Percentiles rank a stretch among this genome's conserved stretches.
Conservation (phyloP, 257 asterid genomes). For the Nicotiana undulata region DNA sequence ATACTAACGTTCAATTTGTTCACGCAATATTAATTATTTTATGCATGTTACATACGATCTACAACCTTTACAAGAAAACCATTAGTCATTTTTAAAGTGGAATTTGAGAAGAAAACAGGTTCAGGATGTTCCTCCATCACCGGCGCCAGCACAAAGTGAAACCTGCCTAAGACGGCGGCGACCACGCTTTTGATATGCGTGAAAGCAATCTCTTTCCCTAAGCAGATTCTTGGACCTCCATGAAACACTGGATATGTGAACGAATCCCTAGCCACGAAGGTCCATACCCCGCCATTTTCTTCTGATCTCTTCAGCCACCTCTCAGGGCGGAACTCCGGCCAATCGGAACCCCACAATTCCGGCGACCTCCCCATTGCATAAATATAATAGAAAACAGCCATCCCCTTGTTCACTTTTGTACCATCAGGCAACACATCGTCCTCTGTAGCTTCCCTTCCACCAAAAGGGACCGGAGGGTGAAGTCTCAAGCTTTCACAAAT, state of each 20-base stretch:
- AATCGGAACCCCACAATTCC: neutral
- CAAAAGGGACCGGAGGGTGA: neutral
- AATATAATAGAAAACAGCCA: neutral
- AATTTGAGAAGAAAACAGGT: neutral
- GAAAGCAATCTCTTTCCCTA: slow-evolving; percentile 3
- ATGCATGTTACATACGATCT: neutral
- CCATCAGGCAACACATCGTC: slow-evolving; percentile 9
- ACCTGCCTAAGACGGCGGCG: neutral
- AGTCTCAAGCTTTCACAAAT: slow-evolving; percentile 8
- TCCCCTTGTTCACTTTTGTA: neutral
- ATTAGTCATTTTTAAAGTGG: neutral
- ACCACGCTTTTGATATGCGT: neutral
- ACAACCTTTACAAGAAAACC: neutral
- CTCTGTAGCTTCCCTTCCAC: neutral
- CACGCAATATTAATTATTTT: too few species aligned
- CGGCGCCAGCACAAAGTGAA: neutral
- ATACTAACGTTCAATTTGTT: too few species aligned
- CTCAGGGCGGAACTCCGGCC: neutral
- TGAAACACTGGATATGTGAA: slow-evolving; percentile 1
- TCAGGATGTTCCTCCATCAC: neutral
- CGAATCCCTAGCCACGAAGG: neutral
- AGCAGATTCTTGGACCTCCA: neutral
- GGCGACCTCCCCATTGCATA: neutral
- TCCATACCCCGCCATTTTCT: neutral
- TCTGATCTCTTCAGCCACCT: neutral